A percentile compares a stretch with the other conserved stretches of the same genome.
These are phyloP conservation scores for Xylariaceae sp. DNA, from an alignment of 2,329 filamentous ascomycete species.

Conservation along the genomic window DNA sequence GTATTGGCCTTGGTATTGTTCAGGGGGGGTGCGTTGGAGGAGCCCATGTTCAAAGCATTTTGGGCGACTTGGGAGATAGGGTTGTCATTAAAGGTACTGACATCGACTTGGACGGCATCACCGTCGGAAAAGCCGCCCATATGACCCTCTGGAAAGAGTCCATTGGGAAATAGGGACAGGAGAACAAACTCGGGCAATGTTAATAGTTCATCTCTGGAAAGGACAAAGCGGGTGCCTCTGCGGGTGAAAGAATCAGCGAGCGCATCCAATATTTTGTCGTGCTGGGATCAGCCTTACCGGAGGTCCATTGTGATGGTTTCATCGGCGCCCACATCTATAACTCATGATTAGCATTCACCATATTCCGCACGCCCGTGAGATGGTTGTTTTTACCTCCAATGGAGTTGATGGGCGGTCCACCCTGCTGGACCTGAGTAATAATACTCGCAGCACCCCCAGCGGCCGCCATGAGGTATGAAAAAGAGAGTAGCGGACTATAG, in stretches of 20 bases:
- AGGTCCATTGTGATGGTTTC: slow-evolving; percentile 94
- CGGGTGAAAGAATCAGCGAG: slow-evolving; percentile 18
- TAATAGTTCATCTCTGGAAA: slow-evolving; percentile 89
- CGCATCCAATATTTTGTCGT: background rate
- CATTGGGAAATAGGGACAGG: slow-evolving; percentile 95
- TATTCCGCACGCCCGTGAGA: background rate
- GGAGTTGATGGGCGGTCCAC: slow-evolving; percentile 80
- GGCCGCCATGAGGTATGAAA: slow-evolving; percentile 96
- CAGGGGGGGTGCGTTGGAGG: slow-evolving; percentile 16
- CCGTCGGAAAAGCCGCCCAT: slow-evolving; percentile 89
- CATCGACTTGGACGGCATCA: slow-evolving; percentile 95
- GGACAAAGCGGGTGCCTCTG: slow-evolving; percentile 86
- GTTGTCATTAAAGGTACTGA: slow-evolving; percentile 49
- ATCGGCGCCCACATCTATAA: slow-evolving; percentile 71
- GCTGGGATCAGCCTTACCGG: slow-evolving; percentile 54
- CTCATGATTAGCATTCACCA: background rate
- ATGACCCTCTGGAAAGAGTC: slow-evolving; percentile 93
- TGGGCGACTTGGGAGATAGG: slow-evolving; percentile 26
- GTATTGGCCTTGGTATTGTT: background rate
- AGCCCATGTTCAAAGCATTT: slow-evolving; percentile 22
- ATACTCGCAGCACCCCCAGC: slow-evolving; percentile 97
- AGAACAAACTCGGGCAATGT: slow-evolving; percentile 96
- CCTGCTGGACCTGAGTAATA: slow-evolving; percentile 97
- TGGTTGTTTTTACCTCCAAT: slow-evolving; percentile 61
- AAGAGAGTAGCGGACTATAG: slow-evolving; percentile 83